Evolutionary conservation across 2,329 filamentous ascomycete genomes (phyloP), one percentile per base, ranked within the genome.

Genomic region (Venturia carpophila): DNA sequence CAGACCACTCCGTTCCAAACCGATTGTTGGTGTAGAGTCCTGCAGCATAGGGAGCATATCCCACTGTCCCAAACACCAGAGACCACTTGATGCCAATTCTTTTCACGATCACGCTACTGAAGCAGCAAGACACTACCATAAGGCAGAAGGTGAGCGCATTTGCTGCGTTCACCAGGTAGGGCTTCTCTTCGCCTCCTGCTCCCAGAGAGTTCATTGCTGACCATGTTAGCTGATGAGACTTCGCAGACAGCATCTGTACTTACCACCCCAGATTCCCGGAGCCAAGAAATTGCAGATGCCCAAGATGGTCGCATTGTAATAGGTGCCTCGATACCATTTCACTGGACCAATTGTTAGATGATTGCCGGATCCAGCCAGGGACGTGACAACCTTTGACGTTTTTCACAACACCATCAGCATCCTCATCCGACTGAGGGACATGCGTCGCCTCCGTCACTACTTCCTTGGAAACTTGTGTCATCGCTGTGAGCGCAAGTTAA

Each of bases 1-100:
- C 81, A 11, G 90, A 80, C 88, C 88, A 91, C 68, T 87, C 82
- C 0, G 76, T 84, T 1, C 86, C 86, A 69, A 82, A 91, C 0
- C 87, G 81, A 71, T 90, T 91, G 74, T 91, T 89, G 3, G 82
- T 84, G 72, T 91, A 91, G 0, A 91, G 75, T 0, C 86, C 88
- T 0, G 88, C 88, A 0, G 87, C 87, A 68, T 83, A 91, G 0
- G 87, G 87, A 2, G 87, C 86, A 68, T 88, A 91, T 0, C 88
- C 88, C 55, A 89, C 75, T 77, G 88, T 90, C 60, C 89, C 88
- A 52, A 90, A 79, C n/a, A 90, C 83, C 17, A 92, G 75, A 0
- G 87, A 83, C 62, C 84, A 84, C 70, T 89, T 89, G 67, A 92
- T 88, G 0, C 89, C 89, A 49, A 91, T 83, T 56, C 84, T 85